Conservation (phyloP, 306 rosid genomes). For the Hylodesmum podocarpum region DNA sequence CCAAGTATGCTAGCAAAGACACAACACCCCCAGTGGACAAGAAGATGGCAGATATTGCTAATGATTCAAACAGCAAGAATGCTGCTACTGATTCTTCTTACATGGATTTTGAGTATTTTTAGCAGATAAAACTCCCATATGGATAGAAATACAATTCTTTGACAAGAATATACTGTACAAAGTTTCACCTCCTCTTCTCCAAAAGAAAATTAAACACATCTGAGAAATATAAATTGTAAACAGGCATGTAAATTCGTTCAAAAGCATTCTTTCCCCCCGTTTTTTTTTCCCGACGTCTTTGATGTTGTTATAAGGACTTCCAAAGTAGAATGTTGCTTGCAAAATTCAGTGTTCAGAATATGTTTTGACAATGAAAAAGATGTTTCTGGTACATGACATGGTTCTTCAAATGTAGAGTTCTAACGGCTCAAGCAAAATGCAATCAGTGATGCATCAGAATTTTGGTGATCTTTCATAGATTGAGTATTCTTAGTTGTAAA, state of each 20-base stretch:
- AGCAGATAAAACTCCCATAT: conserved; percentile 17
- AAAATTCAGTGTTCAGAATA: not conserved
- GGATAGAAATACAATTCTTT: conserved; percentile 6
- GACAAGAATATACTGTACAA: conserved; percentile 31
- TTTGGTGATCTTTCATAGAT: not conserved
- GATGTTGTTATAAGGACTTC: not conserved
- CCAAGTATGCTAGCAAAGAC: conserved; percentile 60
- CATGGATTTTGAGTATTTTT: conserved; percentile 59
- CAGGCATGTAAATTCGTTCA: conserved; percentile 37
- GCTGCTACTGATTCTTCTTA: conserved; percentile 34
- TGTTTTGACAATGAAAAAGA: not conserved
- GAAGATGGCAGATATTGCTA: conserved; percentile 33
- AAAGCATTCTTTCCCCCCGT: not conserved
- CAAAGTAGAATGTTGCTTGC: not conserved
- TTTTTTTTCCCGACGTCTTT: not conserved
- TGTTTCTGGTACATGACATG: not conserved
- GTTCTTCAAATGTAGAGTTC: not conserved
- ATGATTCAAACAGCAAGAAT: conserved; percentile 6
- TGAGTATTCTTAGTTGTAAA: no score
- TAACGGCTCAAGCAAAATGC: not conserved
- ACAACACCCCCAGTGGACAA: conserved; percentile 34
- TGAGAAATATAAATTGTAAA: conserved; percentile 26
- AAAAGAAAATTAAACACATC: conserved; percentile 6
- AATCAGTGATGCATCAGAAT: not conserved
- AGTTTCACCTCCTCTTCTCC: conserved; percentile 12